Evolutionary conservation across 192 early-diverging fungal genomes (phyloP), one percentile per base, ranked within the genome.

Genomic region (Geosiphon pyriformis): DNA sequence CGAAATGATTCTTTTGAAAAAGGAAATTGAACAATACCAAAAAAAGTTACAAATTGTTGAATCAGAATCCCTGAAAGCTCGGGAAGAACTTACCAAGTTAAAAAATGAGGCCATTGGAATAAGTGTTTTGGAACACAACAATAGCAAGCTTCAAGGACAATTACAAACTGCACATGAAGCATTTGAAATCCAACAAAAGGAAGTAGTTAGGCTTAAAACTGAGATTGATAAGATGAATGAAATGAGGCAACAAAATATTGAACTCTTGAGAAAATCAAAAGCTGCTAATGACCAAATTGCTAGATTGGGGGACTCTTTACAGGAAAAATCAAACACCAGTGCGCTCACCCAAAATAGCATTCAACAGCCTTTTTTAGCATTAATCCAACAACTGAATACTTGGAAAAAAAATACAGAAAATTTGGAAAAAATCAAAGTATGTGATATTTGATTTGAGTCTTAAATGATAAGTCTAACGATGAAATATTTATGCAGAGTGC

Each of bases 331-430:
- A 4, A 57, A 57, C 0, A 15, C 10, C 11, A 15, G 11, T 1
- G 1, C 10, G 23, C 7, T 31, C 23, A 29, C 7, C 10, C 6
- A 56, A 15, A 25, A 4, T 57, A 20, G 32, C 32, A 57, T 29
- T 0, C 7, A 10, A 29, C 26, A 57, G n/a, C 55, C 11, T 31
- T 6, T 57, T 31, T 29, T 17, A 29, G 4, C 32, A 3, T 7
- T 57, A 12, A 29, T 57, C n/a, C 12, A 57, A 57, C 12, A 57
- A 57, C n/a, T 57, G 17, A 22, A 29, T 29, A n/a, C 55, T 15
- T 31, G n/a, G 55, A 57, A 57, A 57, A 15, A 57, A 32, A 29
- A 57, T 32, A 57, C 32, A 3, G 27, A 57, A 57, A 57, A 57
- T 2, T 57, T 57, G 30, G 55, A 57, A 57, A 57, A 22, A 18